Base-by-base conservation (phyloP, 2,329 filamentous ascomycete species). In the Pyrenophora tritici-repentis region DNA sequence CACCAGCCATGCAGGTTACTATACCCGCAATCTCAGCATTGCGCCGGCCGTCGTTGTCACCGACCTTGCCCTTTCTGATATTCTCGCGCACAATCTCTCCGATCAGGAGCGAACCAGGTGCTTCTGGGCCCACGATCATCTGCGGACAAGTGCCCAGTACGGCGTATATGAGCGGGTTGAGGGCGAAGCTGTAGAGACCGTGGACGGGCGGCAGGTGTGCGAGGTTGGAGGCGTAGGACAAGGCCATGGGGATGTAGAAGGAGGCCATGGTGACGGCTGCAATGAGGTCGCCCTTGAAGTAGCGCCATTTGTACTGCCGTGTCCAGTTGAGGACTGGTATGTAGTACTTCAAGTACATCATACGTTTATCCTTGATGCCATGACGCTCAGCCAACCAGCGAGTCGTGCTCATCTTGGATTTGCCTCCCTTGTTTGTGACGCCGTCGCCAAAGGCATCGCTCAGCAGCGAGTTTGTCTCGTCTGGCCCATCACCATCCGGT, bases 251-350 rank as follows among this genome's bases (percentile, higher is more conserved):
- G 32, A 99, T 88, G 73, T 99, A 99, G 77, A 99, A 94, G 20
- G 92, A 96, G n/a, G 93, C 90, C 78, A 99, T 88, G n/a, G 94
- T 97, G 56, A 97, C 73, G 41, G 93, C 92, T 7, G 93, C 88
- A 12, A 96, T 80, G 14, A 97, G 76, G 73, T 99, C 94, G 40
- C 94, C 94, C 62, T 87, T 85, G 40, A 97, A 74, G 74, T 90
- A 96, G 3, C 85, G 83, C 82, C 85, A 86, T 62, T 83, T 85
- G 75, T 99, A 99, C 75, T 96, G 90, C 44, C 80, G 81, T 56
- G 96, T 87, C 94, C 94, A 99, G 58, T 88, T 91, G 59, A 96
- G 78, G 55, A 92, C 90, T 0, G 94, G 94, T 38, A 99, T 79
- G 71, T 99, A 99, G 77, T 99, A 97, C 3, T 88, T 86, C 55